Percentiles rank a stretch among this genome's conserved stretches.
These are phyloP conservation scores for Kodamaea plutei DNA, from an alignment of 1,139 yeast species.

Conservation along the genomic window DNA sequence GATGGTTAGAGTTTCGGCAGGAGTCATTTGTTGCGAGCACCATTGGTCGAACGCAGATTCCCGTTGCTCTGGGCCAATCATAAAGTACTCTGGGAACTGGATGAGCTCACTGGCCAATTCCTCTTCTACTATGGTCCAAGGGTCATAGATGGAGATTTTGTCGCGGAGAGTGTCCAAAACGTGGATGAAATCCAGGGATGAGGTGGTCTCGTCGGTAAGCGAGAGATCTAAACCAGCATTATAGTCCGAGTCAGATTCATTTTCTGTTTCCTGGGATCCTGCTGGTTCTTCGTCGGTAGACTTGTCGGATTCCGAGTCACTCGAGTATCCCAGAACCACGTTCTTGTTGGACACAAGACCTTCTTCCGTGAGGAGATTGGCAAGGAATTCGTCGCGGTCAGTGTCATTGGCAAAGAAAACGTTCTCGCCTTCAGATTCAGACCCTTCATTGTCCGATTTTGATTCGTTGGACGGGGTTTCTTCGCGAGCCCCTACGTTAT, in stretches of 20 bases:
- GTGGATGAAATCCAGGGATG: neutral
- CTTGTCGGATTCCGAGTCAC: neutral
- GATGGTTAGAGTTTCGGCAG: neutral
- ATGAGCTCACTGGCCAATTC: constrained; percentile 29
- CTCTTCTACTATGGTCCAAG: constrained; percentile 41
- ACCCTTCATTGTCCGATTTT: constrained; percentile 5
- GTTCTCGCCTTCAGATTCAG: constrained; percentile 2
- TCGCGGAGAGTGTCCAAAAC: constrained; percentile 23
- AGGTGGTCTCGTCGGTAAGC: too few relatives aligned
- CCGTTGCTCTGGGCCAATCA: constrained; percentile 1
- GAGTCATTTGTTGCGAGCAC: constrained; percentile 1
- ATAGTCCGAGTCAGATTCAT: neutral
- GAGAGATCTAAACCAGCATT: neutral
- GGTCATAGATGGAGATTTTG: constrained; percentile 30
- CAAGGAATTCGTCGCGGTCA: constrained; percentile 13
- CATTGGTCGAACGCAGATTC: constrained; percentile 7
- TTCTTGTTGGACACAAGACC: too few relatives aligned
- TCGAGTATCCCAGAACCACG: too few relatives aligned
- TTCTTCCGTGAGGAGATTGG: constrained; percentile 9
- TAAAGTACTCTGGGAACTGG: constrained; percentile 26
- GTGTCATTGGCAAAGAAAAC: constrained; percentile 7
- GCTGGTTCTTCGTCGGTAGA: neutral
- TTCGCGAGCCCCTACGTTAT: too few relatives aligned
- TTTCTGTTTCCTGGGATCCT: too few relatives aligned
- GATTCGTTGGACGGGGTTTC: too few relatives aligned